Evolutionary conservation across 139 green algal species (phyloP).

Genomic region (Chlorella vulgaris): DNA sequence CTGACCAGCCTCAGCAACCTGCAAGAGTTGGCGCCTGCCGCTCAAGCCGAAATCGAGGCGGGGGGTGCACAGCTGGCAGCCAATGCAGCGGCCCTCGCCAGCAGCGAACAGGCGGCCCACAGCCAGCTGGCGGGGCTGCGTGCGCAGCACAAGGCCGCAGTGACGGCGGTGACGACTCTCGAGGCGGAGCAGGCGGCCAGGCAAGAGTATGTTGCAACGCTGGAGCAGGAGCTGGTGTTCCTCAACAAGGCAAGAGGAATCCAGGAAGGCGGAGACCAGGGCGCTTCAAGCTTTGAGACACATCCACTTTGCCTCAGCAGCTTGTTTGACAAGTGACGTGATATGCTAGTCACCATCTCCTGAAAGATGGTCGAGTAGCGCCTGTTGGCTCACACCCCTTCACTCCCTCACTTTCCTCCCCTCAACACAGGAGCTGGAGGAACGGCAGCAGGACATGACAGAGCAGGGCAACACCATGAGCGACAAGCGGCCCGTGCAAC

Average conservation of each 20-base stretch:
- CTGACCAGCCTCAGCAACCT: neutral
- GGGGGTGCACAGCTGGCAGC: neutral
- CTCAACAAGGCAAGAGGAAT: conserved; percentile 40
- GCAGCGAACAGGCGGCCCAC: neutral
- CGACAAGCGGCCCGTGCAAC: conserved; percentile 75
- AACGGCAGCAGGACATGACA: conserved; percentile 71
- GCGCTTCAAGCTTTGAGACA: neutral
- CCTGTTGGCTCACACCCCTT: too few species aligned
- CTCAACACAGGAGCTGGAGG: conserved; percentile 59
- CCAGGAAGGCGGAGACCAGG: conserved; percentile 26
- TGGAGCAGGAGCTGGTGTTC: conserved; percentile 27
- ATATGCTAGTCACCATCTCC: too few species aligned
- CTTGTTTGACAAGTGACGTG: too few species aligned
- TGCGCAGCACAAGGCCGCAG: neutral
- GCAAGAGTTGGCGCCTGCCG: neutral
- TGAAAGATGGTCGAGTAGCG: too few species aligned
- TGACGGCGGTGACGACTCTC: neutral
- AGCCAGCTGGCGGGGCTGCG: neutral
- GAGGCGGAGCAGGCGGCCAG: neutral
- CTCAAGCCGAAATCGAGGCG: neutral
- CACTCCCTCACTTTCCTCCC: neutral
- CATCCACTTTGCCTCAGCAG: too few species aligned
- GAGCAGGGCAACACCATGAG: conserved; percentile 77
- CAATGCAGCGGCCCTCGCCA: neutral
- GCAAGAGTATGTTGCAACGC: conserved; percentile 6